Conservation (phyloP, 2,329 filamentous ascomycete genomes). For the Didymella lethalis region DNA sequence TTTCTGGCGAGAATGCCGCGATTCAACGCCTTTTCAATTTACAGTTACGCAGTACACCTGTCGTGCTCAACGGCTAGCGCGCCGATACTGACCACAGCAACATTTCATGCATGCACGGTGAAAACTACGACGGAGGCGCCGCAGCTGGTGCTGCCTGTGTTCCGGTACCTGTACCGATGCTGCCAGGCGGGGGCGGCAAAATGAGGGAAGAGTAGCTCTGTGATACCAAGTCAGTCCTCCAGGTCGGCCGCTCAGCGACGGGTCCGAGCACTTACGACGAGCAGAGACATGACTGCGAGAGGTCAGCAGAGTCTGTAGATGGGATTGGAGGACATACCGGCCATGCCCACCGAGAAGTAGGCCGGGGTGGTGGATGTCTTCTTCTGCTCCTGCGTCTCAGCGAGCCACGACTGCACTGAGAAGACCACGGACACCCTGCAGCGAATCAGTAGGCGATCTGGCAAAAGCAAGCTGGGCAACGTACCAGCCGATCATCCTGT, state of each 20-base stretch:
- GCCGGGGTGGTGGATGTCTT: constrained; percentile 73
- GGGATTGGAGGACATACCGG: constrained; percentile 62
- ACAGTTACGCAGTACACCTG: constrained; percentile 30
- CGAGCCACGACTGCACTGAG: constrained; percentile 78
- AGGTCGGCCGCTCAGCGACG: neutral
- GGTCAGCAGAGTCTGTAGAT: constrained; percentile 19
- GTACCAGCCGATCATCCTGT: constrained; percentile 70
- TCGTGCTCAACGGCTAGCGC: constrained; percentile 21
- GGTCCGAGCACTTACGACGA: constrained; percentile 51
- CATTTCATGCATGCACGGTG: constrained; percentile 17
- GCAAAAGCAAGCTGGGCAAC: constrained; percentile 28
- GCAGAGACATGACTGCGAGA: constrained; percentile 53
- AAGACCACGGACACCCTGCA: constrained; percentile 75
- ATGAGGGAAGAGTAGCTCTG: constrained; percentile 70
- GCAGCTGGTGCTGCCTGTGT: constrained; percentile 61
- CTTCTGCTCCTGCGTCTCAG: constrained; percentile 73
- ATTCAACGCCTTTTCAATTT: constrained; percentile 12
- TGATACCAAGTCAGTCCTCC: constrained; percentile 25
- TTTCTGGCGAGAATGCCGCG: neutral
- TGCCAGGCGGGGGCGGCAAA: constrained; percentile 61
- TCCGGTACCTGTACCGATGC: constrained; percentile 47
- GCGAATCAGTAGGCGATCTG: constrained; percentile 24
- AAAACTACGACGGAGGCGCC: constrained; percentile 52
- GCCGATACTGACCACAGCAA: constrained; percentile 14
- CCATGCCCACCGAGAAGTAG: constrained; percentile 80